Evolutionary conservation across 192 early-diverging fungal species (phyloP), one percentile per base, ranked within the genome.

Genomic region (Coemansia sp.): DNA sequence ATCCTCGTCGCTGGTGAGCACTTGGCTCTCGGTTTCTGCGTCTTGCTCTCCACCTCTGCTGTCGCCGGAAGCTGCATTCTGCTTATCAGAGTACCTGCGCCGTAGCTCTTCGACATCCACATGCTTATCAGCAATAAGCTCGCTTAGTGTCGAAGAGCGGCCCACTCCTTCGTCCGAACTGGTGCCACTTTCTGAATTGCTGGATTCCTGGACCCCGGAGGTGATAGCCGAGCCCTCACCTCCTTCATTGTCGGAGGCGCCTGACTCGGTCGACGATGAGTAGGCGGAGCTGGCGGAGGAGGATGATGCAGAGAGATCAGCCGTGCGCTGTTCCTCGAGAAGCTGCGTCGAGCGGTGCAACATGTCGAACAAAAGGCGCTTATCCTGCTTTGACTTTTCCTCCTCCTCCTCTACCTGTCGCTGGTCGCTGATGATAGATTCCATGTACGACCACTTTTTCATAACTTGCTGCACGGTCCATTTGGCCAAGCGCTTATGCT

Each of bases 301-400:
- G 0, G 39, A 40, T 8, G 39, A 37, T 2, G 43, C 43, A 45
- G 64, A 66, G 20, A 26, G 28, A 39, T 45, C 33, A 13, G 23
- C 52, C 13, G 53, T 34, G 53, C 72, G 85, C 69, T 87, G 85
- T 28, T 84, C 89, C 13, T 75, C 87, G 15, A 93, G 58, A 56
- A 91, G 84, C 39, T 85, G 86, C 15, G 87, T 87, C 1, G 90
- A 91, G 20, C 90, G 88, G 55, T 92, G 87, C 30, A 93, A 63
- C 65, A 93, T 91, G 30, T 81, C 74, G 58, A 91, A 84, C 62
- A 93, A 59, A 62, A 86, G 86, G n/a, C 81, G 83, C 56, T 87
- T 87, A 1, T 87, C 87, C 53, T 87, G 77, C 40, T 85, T 64
- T 9, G 79, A 81, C 48, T 86, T 84, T 61, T 85, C 66, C 73